phyloP scores from a whole-genome alignment of 192 early-diverging fungal species.

The Obelidium mucronatum region DNA sequence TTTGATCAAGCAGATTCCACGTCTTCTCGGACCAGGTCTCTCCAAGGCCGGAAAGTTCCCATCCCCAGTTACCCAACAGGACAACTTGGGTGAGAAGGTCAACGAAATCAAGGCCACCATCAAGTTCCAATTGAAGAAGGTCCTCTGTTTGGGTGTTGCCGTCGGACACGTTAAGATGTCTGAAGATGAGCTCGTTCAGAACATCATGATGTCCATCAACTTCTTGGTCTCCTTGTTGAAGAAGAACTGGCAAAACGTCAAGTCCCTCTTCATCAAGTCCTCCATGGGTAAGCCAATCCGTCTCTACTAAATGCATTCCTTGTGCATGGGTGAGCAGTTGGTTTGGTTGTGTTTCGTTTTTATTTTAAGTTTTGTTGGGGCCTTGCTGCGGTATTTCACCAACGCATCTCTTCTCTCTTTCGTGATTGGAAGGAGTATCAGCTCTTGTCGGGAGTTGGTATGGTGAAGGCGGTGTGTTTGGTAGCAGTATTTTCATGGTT shows the following conservation, averaged over 20 bases:
- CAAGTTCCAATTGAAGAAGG: conserved; percentile 99
- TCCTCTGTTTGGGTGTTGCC: conserved; percentile 96
- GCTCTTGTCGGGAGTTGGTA: too few relatives aligned
- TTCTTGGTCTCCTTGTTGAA: conserved; percentile 97
- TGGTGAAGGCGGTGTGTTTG: too few relatives aligned
- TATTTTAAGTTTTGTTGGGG: conserved; percentile 32
- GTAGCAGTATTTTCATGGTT: too few relatives aligned
- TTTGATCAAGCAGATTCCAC: conserved; percentile 99
- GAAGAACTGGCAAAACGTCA: conserved; percentile 99
- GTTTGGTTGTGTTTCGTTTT: conserved; percentile 12
- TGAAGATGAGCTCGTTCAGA: conserved; percentile 93
- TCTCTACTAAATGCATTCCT: conserved; percentile 71
- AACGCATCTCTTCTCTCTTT: conserved; percentile 29
- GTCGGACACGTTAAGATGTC: conserved; percentile 94
- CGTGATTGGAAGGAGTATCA: too few relatives aligned
- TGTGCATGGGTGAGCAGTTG: neutral
- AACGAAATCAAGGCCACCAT: conserved; percentile 96
- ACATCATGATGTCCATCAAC: conserved; percentile 98
- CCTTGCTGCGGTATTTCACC: conserved; percentile 30
- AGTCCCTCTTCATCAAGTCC: conserved; percentile 96
- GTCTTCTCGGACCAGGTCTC: conserved; percentile 97
- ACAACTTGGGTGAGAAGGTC: conserved; percentile 86
- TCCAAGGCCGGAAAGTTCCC: conserved; percentile 99
- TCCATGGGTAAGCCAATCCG: conserved; percentile 95
- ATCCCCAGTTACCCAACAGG: conserved; percentile 89